Conservation (phyloP, 306 rosid genomes). For the Trifolium pratense region DNA sequence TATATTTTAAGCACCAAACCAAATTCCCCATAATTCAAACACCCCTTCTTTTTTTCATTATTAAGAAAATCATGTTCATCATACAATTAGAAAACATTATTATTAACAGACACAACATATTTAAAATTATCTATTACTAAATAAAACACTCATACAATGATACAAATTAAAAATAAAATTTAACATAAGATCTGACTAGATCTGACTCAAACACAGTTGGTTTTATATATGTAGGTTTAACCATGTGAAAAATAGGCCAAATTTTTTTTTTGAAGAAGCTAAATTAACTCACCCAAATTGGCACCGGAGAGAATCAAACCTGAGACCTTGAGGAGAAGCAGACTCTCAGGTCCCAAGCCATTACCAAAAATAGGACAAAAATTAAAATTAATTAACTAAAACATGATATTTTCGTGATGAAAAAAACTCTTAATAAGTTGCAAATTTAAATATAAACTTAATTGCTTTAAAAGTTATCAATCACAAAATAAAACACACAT, state of each 20-base stretch:
- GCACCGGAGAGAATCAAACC: too few species aligned
- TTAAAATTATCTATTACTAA: background rate
- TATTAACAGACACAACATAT: background rate
- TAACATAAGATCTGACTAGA: background rate
- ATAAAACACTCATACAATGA: background rate
- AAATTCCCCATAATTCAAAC: slow-evolving; percentile 22
- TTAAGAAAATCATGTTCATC: background rate
- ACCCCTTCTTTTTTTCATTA: background rate
- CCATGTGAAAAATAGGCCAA: too few species aligned
- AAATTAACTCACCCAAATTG: too few species aligned
- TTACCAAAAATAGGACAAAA: too few species aligned
- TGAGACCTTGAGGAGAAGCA: too few species aligned
- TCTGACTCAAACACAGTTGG: background rate
- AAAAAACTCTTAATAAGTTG: background rate
- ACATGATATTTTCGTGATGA: background rate
- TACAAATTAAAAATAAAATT: slow-evolving; percentile 6
- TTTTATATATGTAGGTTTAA: too few species aligned
- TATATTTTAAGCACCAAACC: slow-evolving; percentile 21
- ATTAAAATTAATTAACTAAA: too few species aligned
- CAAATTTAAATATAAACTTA: background rate
- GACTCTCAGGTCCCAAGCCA: too few species aligned
- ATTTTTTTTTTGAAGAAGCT: too few species aligned
- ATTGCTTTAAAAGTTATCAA: background rate
- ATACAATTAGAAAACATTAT: background rate
- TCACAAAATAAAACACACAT: background rate